Evolutionary conservation across 2,329 filamentous ascomycete species (phyloP).

Genomic region (Stromatinia cepivora): DNA sequence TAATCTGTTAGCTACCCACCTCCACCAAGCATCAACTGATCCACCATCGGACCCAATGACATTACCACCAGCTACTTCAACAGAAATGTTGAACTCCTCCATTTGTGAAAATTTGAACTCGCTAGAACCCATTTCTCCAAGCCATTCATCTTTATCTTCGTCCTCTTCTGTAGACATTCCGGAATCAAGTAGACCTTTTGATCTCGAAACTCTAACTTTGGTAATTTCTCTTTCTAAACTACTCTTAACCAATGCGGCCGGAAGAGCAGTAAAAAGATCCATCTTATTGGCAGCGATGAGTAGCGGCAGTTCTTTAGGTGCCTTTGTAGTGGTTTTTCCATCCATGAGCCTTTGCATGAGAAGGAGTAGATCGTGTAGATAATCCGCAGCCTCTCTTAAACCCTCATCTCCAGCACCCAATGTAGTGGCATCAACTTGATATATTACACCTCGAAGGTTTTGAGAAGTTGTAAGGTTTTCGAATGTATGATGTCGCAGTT

Average conservation of each 20-base stretch:
- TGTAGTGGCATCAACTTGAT: constrained; percentile 81
- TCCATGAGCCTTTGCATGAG: constrained; percentile 73
- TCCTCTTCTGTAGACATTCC: constrained; percentile 62
- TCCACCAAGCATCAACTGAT: constrained; percentile 84
- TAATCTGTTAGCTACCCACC: constrained; percentile 79
- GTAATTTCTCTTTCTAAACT: constrained; percentile 79
- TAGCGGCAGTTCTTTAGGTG: constrained; percentile 64
- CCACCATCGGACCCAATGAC: constrained; percentile 60
- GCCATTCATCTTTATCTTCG: constrained; percentile 78
- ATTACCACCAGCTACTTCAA: constrained; percentile 77
- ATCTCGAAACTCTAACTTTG: constrained; percentile 72
- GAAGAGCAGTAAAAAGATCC: constrained; percentile 91
- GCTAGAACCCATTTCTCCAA: constrained; percentile 77
- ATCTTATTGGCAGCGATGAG: constrained; percentile 92
- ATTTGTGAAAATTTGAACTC: constrained; percentile 80
- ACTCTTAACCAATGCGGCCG: constrained; percentile 70
- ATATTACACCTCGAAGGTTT: constrained; percentile 73
- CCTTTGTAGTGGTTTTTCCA: constrained; percentile 54
- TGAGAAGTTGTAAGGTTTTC: constrained; percentile 48
- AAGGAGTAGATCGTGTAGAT: constrained; percentile 87
- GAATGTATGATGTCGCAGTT: constrained; percentile 74
- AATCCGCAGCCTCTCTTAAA: constrained; percentile 73
- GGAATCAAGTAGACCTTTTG: constrained; percentile 79
- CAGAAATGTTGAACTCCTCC: constrained; percentile 76
- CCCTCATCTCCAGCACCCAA: constrained; percentile 56